phyloP scores from a whole-genome alignment of 495 filamentous ascomycete species.

The Penicillium malachiteum region DNA sequence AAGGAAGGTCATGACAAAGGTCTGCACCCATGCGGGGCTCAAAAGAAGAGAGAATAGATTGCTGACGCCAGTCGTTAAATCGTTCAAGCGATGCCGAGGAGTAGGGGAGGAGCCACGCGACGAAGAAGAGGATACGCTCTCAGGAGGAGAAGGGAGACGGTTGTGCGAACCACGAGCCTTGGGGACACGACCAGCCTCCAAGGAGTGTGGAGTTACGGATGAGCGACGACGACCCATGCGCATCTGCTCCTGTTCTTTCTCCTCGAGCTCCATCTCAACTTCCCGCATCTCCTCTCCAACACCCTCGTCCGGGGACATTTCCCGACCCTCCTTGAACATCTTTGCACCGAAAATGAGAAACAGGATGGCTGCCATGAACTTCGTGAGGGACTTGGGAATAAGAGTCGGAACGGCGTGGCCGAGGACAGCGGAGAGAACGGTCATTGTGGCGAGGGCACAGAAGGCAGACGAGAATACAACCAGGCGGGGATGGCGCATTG shows the following conservation, averaged over 20 bases:
- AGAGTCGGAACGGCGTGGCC: conserved; percentile 91
- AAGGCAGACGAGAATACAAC: conserved; percentile 96
- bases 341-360: conserved; percentile 88
- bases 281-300: conserved; percentile 95
- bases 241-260: conserved; percentile 74
- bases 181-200: conserved; percentile 48
- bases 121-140: conserved; percentile 54
- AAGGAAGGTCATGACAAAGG: conserved; percentile 97
- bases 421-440: conserved; percentile 90
- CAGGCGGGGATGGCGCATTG: conserved; percentile 93
- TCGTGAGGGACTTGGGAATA: conserved; percentile 84
- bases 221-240: conserved; percentile 54
- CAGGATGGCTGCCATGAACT: conserved; percentile 76
- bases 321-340: conserved; percentile 82
- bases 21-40: conserved; percentile 97
- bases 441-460: conserved; percentile 87
- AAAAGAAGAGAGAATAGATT: conserved; percentile 87
- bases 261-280: conserved; percentile 90
- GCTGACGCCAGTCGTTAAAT: conserved; percentile 61
- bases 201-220: conserved; percentile 50
- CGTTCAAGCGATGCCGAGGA: conserved; percentile 37
- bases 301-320: conserved; percentile 83
- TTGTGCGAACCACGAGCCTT: conserved; percentile 47
- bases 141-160: conserved; percentile 54
- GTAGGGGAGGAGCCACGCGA: conserved; percentile 59